Evolutionary conservation across 768 basidiomycete genomes (phyloP), one percentile per base, ranked within the genome.

Genomic region (Punctularia strigosozonata): DNA sequence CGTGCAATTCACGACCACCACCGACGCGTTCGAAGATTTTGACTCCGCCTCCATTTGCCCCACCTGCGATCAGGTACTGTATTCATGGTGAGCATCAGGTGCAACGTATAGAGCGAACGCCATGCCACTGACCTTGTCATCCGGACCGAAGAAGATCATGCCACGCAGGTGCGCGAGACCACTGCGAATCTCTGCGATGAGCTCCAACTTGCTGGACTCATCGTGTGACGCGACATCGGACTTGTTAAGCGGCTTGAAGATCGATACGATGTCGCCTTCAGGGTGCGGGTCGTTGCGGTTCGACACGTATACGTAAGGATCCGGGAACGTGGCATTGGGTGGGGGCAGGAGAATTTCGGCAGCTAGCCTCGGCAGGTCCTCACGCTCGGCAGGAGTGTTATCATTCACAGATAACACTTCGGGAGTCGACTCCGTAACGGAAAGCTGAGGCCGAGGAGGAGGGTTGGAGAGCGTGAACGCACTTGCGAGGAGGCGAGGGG

Each of bases 201-300:
- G 62, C 42, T 69, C 61, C 2, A 75, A 64, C 19, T 54, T 49
- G 20, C 63, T 64, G 14, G 64, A 56, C 5, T 64, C 60, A 6
- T 62, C 61, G 31, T 77, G 63, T 5, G 71, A 63, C 10, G 18
- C 10, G n/a, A n/a, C n/a, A n/a, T n/a, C n/a, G n/a, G n/a, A n/a
- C n/a, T n/a, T n/a, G n/a, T n/a, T n/a, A n/a, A n/a, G n/a, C n/a
- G n/a, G n/a, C 8, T 10, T 8, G 58, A 80, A 86, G 23, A 87
- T 69, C 4, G 82, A 68, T 44, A 89, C 73, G 22, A 72, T 71
- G 54, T 89, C 85, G 18, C 85, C 83, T 33, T 68, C 73, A 0
- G 73, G 62, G 17, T 73, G 68, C 4, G 77, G 77, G 49, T 84
- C 76, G 47, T 85, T 78, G 23, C 86, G 68, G 56, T 87, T 89